phyloP scores from a whole-genome alignment of 2,329 filamentous ascomycete genomes.

The Endothia cerciana region DNA sequence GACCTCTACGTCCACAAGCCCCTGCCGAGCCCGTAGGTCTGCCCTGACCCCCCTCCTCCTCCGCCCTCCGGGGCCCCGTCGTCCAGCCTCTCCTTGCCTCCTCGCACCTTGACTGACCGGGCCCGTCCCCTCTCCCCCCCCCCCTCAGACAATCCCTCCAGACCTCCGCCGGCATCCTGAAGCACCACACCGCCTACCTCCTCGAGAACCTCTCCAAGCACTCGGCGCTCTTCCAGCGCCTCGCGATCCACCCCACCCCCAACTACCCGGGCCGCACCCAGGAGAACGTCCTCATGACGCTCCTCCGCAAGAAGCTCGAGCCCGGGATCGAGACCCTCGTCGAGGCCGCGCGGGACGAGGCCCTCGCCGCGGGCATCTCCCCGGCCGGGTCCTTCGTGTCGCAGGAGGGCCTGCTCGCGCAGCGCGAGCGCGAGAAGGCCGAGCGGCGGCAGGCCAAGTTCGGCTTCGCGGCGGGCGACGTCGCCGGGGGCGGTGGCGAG shows the following conservation, averaged over 20 bases:
- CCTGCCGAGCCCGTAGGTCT: conserved; percentile 66
- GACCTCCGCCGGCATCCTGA: conserved; percentile 72
- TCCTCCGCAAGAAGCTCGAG: conserved; percentile 84
- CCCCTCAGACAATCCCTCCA: conserved; percentile 71
- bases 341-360: conserved; percentile 60
- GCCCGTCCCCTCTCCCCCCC: not conserved
- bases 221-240: conserved; percentile 67
- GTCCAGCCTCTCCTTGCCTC: not conserved
- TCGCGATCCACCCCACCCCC: conserved; percentile 76
- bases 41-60: not conserved
- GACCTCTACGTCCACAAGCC: conserved; percentile 66
- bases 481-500: conserved; percentile 36
- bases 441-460: conserved; percentile 39
- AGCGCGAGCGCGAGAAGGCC: conserved; percentile 36
- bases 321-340: conserved; percentile 77
- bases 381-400: conserved; percentile 34
- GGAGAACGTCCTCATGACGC: conserved; percentile 65
- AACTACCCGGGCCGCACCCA: conserved; percentile 74
- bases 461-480: conserved; percentile 37
- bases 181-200: conserved; percentile 69
- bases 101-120: too few species aligned
- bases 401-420: conserved; percentile 59
- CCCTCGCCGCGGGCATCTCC: conserved; percentile 39
- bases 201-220: conserved; percentile 68
- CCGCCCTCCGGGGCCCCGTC: not conserved